These are phyloP conservation scores for Fusarium nematophilum DNA, from an alignment of 2,329 filamentous ascomycete genomes.

Conservation along the genomic window DNA sequence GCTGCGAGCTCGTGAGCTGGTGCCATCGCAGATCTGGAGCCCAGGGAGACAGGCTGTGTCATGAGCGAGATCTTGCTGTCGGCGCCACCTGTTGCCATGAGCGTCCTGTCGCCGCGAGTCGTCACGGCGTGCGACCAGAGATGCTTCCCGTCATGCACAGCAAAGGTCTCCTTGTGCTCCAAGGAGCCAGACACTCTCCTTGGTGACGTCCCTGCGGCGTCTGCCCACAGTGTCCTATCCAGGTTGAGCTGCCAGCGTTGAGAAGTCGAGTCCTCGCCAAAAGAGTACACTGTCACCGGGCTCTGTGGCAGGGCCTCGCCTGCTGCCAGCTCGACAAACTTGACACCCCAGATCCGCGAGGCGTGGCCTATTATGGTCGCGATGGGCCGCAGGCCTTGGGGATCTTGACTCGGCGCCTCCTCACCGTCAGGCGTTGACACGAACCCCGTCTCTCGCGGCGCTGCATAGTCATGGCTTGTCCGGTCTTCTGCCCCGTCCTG, in stretches of 20 bases:
- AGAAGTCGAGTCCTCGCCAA: slow-evolving; percentile 85
- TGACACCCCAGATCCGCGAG: slow-evolving; percentile 90
- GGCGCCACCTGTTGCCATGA: slow-evolving; percentile 82
- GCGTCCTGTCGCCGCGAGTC: slow-evolving; percentile 44
- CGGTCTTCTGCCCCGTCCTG: slow-evolving; percentile 38
- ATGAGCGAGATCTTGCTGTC: slow-evolving; percentile 76
- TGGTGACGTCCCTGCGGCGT: neutral
- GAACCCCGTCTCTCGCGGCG: slow-evolving; percentile 72
- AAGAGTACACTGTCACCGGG: slow-evolving; percentile 72
- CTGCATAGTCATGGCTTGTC: slow-evolving; percentile 39
- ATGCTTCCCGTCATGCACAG: slow-evolving; percentile 86
- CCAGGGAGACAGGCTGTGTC: slow-evolving; percentile 9
- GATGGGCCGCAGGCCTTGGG: slow-evolving; percentile 55
- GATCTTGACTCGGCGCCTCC: slow-evolving; percentile 12
- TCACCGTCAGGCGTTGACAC: slow-evolving; percentile 50
- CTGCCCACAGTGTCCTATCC: slow-evolving; percentile 11
- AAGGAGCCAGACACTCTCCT: slow-evolving; percentile 49
- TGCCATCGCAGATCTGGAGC: neutral
- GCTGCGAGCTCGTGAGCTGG: slow-evolving; percentile 25
- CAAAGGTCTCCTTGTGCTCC: slow-evolving; percentile 64
- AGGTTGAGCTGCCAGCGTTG: slow-evolving; percentile 75
- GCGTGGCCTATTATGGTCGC: slow-evolving; percentile 86
- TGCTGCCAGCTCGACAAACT: slow-evolving; percentile 63
- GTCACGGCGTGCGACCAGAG: slow-evolving; percentile 79
- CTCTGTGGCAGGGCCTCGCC: slow-evolving; percentile 24